Conservation (phyloP, 75 land plant genomes). For the Isoetes taiwanensis region DNA sequence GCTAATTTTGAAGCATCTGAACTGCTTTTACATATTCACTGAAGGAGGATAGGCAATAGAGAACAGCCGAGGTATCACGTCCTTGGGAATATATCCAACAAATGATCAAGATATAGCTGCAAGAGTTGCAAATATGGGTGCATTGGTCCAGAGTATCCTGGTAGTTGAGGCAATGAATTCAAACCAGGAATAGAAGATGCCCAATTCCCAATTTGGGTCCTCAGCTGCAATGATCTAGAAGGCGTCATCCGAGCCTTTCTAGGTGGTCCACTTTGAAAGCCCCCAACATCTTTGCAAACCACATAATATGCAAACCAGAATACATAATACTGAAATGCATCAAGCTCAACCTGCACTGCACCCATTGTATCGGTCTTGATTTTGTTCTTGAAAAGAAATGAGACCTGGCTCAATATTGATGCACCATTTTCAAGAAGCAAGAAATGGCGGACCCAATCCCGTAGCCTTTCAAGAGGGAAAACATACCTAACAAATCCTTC, state of each 20-base stretch:
- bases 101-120: slow-evolving; percentile 47
- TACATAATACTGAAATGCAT: slow-evolving; percentile 76
- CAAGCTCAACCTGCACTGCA: slow-evolving; percentile 47
- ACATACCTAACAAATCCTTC: slow-evolving; percentile 50
- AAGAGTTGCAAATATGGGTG: slow-evolving; percentile 50
- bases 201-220: slow-evolving; percentile 55
- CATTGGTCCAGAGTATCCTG: slow-evolving; percentile 23
- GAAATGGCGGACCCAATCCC: slow-evolving; percentile 45
- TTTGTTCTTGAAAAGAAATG: slow-evolving; percentile 34
- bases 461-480: slow-evolving; percentile 67
- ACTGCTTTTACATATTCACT: too few species aligned
- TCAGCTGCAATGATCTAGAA: slow-evolving; percentile 14
- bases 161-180: slow-evolving; percentile 9
- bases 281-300: slow-evolving; percentile 37
- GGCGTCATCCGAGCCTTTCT: not conserved
- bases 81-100: too few species aligned
- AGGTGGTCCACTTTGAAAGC: slow-evolving; percentile 2
- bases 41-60: too few species aligned
- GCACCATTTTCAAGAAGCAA: slow-evolving; percentile 24
- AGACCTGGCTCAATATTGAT: slow-evolving; percentile 28
- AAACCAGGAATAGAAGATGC: slow-evolving; percentile 38
- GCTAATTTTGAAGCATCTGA: too few species aligned
- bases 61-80: too few species aligned
- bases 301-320: slow-evolving; percentile 98
- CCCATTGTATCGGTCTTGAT: slow-evolving; percentile 33